These are phyloP conservation scores for Mycogone perniciosa DNA, from an alignment of 2,329 filamentous ascomycete species.

Conservation along the genomic window DNA sequence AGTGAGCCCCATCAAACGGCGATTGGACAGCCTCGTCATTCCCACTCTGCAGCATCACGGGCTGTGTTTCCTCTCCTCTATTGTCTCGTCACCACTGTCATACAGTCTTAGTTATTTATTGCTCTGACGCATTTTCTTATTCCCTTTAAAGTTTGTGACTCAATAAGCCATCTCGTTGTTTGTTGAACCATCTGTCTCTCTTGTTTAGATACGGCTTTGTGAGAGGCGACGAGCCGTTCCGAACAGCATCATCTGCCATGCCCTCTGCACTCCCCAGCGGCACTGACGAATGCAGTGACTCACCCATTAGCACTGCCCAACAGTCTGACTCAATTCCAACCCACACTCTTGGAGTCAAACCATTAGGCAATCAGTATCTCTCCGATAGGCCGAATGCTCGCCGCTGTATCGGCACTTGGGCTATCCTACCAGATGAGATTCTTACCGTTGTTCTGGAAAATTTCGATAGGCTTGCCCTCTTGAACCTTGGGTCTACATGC, in stretches of 20 bases:
- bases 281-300: not conserved
- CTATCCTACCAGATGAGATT: constrained; percentile 71
- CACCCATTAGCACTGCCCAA: not conserved
- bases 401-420: constrained; percentile 57
- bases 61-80: no score
- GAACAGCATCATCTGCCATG: constrained; percentile 3
- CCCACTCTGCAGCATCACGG: no score
- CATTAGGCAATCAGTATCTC: constrained; percentile 75
- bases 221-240: not conserved
- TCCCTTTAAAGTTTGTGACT: no score
- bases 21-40: no score
- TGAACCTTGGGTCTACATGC: constrained; percentile 68
- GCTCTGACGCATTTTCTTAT: no score
- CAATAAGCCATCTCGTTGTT: no score
- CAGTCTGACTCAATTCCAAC: constrained; percentile 52
- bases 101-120: no score
- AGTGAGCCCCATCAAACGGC: no score
- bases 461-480: constrained; percentile 57
- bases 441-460: constrained; percentile 69
- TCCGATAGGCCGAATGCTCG: constrained; percentile 62
- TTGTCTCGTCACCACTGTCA: no score
- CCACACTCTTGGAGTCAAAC: constrained; percentile 81
- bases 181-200: no score
- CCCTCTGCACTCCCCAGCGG: constrained; percentile 1
- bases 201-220: not conserved